Evolutionary conservation across 352 stramenopile species (phyloP), one percentile per base, ranked within the genome.

Genomic region (Detonula confervacea): DNA sequence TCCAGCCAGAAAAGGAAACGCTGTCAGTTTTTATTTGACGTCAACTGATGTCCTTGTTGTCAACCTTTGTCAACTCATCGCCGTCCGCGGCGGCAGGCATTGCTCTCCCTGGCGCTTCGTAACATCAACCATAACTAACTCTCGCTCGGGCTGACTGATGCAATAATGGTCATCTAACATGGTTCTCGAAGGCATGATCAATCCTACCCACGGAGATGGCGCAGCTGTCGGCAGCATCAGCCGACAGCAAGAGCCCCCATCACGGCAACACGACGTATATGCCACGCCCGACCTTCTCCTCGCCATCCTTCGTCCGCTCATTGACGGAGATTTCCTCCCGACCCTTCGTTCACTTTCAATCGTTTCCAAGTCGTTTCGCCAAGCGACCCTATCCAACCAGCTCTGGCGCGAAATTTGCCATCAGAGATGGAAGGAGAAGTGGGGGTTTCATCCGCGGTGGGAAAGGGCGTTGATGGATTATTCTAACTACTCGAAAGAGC

Each of bases 391-490:
- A 60, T 80, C 72, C 12, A 27, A 73, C 24, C 44, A 24, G 14
- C 47, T 80, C 14, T 80, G 72, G 62, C 29, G 39, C 54, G 54
- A 80, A 60, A 42, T 80, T 22, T 80, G 72, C 35, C 30, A 49
- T 47, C 61, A 74, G 39, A 37, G 62, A 39, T 74, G 72, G 72
- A 80, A 67, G 37, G 24, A 12, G 33, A 80, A 80, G 42, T 80
- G 72, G 72, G 63, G 62, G 7, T 80, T 74, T 56, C 63, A 73
- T 47, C n/a, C 20, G 18, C 51, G 72, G 47, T 80, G 72, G 72
- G 63, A 80, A 61, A 67, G 46, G 11, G 72, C 72, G 22, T 5
- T 80, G 11, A 12, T 16, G 33, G 39, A 69, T 57, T 74, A 46
- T 39, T 37, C 52, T 24, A 49, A 35, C 29, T 33, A 30, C 18